phyloP scores from a whole-genome alignment of 176 grass and related monocot genomes.

The Tillandsia leiboldiana region DNA sequence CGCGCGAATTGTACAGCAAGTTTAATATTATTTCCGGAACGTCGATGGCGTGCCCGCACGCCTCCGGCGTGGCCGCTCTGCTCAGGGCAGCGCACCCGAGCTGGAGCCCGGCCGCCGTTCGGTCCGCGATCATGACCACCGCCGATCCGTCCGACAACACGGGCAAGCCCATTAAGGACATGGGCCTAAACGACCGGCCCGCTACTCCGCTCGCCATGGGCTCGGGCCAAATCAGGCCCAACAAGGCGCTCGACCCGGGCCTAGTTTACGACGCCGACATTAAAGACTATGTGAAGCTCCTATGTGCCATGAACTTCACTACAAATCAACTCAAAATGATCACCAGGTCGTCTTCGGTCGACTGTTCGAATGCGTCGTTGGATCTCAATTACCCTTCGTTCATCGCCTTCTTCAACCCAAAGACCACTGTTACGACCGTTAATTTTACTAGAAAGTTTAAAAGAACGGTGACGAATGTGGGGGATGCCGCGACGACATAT shows the following conservation, averaged over 20 bases:
- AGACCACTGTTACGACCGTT: constrained; percentile 5
- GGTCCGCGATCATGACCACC: constrained; percentile 79
- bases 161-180: constrained; percentile 30
- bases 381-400: constrained; percentile 92
- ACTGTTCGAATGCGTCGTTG: constrained; percentile 38
- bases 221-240: constrained; percentile 54
- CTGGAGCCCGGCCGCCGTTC: constrained; percentile 71
- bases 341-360: constrained; percentile 27
- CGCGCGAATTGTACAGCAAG: constrained; percentile 9
- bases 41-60: constrained; percentile 71
- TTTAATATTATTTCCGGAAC: constrained; percentile 42
- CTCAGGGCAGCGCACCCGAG: constrained; percentile 25
- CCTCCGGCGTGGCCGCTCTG: constrained; percentile 45
- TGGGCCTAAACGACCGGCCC: not conserved
- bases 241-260: constrained; percentile 58
- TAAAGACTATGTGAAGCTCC: constrained; percentile 42
- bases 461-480: constrained; percentile 53
- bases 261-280: constrained; percentile 57
- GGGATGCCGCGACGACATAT: constrained; percentile 40
- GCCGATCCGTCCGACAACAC: constrained; percentile 36
- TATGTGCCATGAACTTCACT: constrained; percentile 67
- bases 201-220: constrained; percentile 56
- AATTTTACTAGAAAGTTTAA: constrained; percentile 26
- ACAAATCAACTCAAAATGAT: constrained; percentile 47
- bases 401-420: constrained; percentile 42